Base-by-base conservation (phyloP, 129 eudicot genomes). In the Heracleum sosnowskyi region DNA sequence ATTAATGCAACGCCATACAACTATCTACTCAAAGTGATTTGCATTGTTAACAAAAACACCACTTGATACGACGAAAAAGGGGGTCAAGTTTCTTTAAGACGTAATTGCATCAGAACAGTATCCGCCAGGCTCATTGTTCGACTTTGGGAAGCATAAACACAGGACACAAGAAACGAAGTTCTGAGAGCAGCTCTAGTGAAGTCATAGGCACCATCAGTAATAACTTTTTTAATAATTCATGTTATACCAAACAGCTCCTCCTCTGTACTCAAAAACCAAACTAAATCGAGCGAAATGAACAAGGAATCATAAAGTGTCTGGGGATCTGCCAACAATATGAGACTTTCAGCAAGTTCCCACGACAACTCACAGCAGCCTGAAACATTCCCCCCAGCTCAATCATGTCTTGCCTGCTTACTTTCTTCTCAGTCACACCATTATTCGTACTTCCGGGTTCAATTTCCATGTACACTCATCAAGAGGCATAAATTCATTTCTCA, bases 121-220 rank as follows among this genome's bases (percentile, higher is more conserved):
- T 94, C 98, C 42, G 97, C 88, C 74, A 94, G 92, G 84, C 89
- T 89, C 93, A 89, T 88, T 16, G 98, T 91, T 57, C 92, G 87
- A 82, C 97, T 94, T 82, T 94, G 97, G 74, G 97, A 94, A 37
- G 97, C 98, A 35, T 97, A 94, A 28, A 94, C 98, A 84, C 98
- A 94, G 0, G 98, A 94, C 42, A 97, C 98, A 66, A 94, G 92
- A 78, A 94, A 94, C 0, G 98, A 94, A 80, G 97, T 94, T 83
- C 98, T 86, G 36, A 94, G 92, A 22, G 97, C 98, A 22, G 98
- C 98, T 83, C 98, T 84, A 33, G 96, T 94, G 79, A 94, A 94
- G 85, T 94, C 98, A 69, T 79, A 89, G n/a, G 98, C 98, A 51
- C 98, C 98, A 79, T 88, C 90, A 16, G 91, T 79, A 62, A 94